phyloP scores from a whole-genome alignment of 257 asterid species.

The Gentiana macrophylla region DNA sequence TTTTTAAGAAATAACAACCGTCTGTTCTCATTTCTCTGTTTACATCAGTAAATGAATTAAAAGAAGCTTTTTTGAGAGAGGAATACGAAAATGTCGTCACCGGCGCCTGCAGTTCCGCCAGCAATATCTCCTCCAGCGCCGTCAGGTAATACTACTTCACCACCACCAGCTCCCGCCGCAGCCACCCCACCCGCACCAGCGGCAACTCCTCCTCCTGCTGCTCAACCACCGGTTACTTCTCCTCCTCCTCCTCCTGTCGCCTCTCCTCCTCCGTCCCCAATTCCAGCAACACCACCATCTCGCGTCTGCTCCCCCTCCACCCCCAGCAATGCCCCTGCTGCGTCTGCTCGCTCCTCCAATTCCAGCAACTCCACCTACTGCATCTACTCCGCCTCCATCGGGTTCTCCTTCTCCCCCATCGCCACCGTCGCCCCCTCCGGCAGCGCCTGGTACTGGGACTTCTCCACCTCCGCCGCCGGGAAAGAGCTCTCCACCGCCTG shows the following conservation, averaged over 20 bases:
- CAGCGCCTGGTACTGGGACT: conserved; percentile 16
- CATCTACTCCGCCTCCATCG: too few species aligned
- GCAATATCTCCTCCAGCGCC: conserved; percentile 27
- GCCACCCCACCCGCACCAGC: conserved; percentile 27
- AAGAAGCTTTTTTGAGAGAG: background rate
- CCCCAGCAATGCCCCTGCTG: conserved; percentile 25
- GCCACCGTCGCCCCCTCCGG: background rate
- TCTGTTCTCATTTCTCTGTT: too few species aligned
- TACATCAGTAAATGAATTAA: too few species aligned
- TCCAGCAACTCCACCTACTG: conserved; percentile 15
- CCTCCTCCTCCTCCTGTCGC: conserved; percentile 11
- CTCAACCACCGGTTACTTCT: conserved; percentile 13
- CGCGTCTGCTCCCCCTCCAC: conserved; percentile 13
- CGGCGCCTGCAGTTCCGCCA: conserved; percentile 26
- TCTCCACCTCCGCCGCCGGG: conserved; percentile 18
- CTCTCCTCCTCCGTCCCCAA: conserved; percentile 9
- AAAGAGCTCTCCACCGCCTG: conserved; percentile 20
- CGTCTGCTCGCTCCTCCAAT: conserved; percentile 17
- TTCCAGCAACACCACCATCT: conserved; percentile 19
- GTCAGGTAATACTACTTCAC: conserved; percentile 25
- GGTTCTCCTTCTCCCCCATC: background rate
- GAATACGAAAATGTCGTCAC: conserved; percentile 16
- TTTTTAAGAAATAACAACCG: too few species aligned
- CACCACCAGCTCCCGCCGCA: conserved; percentile 34
- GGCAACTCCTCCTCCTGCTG: conserved; percentile 16